Conservation (phyloP, 2,329 filamentous ascomycete species). For the Anisogramma anomala region DNA sequence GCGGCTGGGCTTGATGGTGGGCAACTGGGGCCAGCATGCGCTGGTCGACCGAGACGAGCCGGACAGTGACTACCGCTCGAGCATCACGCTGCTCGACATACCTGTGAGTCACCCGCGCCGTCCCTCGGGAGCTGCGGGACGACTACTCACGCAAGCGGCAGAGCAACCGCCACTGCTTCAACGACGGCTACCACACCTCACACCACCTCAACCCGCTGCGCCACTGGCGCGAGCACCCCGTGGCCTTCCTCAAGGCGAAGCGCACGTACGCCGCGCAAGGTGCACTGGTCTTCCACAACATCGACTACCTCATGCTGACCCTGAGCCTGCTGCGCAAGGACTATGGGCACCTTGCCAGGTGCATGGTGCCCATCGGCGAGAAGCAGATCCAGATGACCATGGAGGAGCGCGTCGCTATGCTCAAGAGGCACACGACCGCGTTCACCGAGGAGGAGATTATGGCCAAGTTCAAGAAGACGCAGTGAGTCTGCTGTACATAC, state of each 20-base stretch:
- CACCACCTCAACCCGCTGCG: slow-evolving; percentile 68
- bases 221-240: slow-evolving; percentile 72
- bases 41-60: slow-evolving; percentile 66
- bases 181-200: slow-evolving; percentile 72
- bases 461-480: slow-evolving; percentile 35
- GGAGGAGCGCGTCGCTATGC: slow-evolving; percentile 50
- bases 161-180: slow-evolving; percentile 75
- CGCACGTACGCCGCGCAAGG: slow-evolving; percentile 52
- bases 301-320: slow-evolving; percentile 71
- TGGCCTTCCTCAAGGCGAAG: slow-evolving; percentile 60
- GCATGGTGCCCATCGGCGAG: slow-evolving; percentile 61
- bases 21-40: slow-evolving; percentile 77
- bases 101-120: slow-evolving; percentile 56
- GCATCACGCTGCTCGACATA: slow-evolving; percentile 70
- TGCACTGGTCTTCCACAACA: slow-evolving; percentile 68
- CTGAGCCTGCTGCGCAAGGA: slow-evolving; percentile 57
- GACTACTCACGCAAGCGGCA: slow-evolving; percentile 22
- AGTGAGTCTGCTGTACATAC: slow-evolving; percentile 4
- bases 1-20: slow-evolving; percentile 63
- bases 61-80: slow-evolving; percentile 66
- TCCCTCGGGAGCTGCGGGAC: not conserved
- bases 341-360: slow-evolving; percentile 56
- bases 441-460: slow-evolving; percentile 56
- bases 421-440: slow-evolving; percentile 51
- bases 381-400: slow-evolving; percentile 53